phyloP scores from a whole-genome alignment of 78 protist species.

The Bodo saltans region DNA sequence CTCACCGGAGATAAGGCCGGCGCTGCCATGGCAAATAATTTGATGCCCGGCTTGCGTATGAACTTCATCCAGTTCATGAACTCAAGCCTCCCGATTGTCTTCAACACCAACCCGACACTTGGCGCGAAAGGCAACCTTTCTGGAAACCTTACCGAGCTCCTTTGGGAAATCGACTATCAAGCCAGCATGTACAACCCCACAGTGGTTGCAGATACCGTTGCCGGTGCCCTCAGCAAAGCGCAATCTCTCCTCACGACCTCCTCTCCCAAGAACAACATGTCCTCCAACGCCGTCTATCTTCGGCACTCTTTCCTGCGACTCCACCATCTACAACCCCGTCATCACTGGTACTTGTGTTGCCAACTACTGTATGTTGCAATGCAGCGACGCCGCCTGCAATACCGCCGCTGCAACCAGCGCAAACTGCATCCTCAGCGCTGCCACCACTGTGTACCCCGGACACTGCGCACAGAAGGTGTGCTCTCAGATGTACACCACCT shows the following conservation, averaged over 20 bases:
- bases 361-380: neutral
- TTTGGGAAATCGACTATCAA: neutral
- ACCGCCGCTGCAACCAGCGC: neutral
- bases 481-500: neutral
- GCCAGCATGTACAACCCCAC: neutral
- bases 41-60: neutral
- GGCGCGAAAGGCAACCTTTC: neutral
- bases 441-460: too few relatives aligned
- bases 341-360: neutral
- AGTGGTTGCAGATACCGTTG: neutral
- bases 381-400: neutral
- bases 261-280: neutral
- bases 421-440: too few relatives aligned
- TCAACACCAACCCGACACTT: neutral
- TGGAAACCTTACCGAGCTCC: neutral
- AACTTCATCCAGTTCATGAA: slow-evolving; percentile 5
- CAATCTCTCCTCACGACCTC: neutral
- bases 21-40: neutral
- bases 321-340: neutral
- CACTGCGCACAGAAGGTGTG: neutral
- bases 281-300: neutral
- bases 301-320: neutral
- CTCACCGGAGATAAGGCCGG: slow-evolving; percentile 15
- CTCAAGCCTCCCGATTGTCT: neutral
- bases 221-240: neutral